These are phyloP conservation scores for Chytridium lagenaria DNA, from an alignment of 371 early-diverging fungal species.

Conservation along the genomic window DNA sequence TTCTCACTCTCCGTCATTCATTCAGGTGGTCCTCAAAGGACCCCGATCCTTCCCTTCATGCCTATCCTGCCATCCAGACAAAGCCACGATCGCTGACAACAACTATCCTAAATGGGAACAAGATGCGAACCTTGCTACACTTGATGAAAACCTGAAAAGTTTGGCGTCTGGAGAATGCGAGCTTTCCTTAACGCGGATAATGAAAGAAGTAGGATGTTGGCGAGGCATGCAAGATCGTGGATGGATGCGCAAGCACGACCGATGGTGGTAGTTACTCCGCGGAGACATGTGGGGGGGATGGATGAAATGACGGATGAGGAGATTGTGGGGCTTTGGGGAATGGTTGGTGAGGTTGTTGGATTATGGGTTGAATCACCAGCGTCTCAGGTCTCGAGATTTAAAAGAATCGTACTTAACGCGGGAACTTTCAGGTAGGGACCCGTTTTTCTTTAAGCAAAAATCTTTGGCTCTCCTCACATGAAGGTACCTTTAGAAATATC, in stretches of 20 bases:
- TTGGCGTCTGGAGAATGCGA: slow-evolving; percentile 17
- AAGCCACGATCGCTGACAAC: slow-evolving; percentile 25
- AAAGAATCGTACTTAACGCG: slow-evolving; percentile 26
- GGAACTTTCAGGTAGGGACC: slow-evolving; percentile 12
- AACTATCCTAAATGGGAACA: slow-evolving; percentile 25
- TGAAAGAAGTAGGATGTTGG: neutral
- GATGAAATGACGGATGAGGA: slow-evolving; percentile 16
- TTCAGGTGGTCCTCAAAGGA: slow-evolving; percentile 5
- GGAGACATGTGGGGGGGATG: slow-evolving; percentile 24
- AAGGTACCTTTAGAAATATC: no score
- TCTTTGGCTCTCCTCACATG: no score
- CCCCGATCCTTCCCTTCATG: slow-evolving; percentile 10
- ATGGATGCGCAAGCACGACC: slow-evolving; percentile 28
- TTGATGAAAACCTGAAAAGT: slow-evolving; percentile 4
- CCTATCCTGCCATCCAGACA: slow-evolving; percentile 21
- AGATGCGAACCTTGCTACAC: neutral
- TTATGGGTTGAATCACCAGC: neutral
- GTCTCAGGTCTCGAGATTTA: no score
- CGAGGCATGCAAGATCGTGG: no score
- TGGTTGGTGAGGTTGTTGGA: slow-evolving; percentile 9
- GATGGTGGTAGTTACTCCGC: slow-evolving; percentile 24
- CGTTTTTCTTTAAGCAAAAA: neutral
- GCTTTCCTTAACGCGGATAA: neutral
- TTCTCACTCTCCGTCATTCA: slow-evolving; percentile 1
- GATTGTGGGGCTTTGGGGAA: slow-evolving; percentile 9